These are phyloP conservation scores for Notholithocarpus densiflorus DNA, from an alignment of 306 rosid species.

Conservation along the genomic window DNA sequence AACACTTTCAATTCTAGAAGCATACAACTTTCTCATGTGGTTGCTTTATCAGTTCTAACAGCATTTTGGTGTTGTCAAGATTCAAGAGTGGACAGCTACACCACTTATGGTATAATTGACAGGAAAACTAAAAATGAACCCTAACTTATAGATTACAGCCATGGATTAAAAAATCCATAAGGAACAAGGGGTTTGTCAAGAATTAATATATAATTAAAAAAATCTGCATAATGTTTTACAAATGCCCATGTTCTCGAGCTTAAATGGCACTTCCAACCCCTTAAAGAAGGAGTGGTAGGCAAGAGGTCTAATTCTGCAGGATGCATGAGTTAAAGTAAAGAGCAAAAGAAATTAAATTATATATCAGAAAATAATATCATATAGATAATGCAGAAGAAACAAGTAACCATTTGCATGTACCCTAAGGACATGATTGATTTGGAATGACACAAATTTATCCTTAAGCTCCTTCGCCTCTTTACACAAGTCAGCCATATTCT, in stretches of 20 bases:
- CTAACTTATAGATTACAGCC: too few species aligned
- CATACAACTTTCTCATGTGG: not conserved
- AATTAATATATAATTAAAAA: too few species aligned
- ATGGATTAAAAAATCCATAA: too few species aligned
- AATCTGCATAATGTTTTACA: too few species aligned
- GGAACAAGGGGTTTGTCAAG: too few species aligned
- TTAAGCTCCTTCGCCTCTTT: conserved; percentile 53
- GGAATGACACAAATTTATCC: conserved; percentile 57
- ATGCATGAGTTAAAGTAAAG: too few species aligned
- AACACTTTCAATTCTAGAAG: not conserved
- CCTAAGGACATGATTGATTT: conserved; percentile 67
- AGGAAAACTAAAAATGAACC: too few species aligned
- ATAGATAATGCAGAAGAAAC: conserved; percentile 1
- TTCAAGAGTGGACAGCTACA: not conserved
- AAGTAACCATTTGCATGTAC: conserved; percentile 34
- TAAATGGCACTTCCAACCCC: too few species aligned
- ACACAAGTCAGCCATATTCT: conserved; percentile 62
- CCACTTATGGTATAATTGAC: too few species aligned
- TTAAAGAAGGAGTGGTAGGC: too few species aligned
- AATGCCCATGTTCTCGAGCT: too few species aligned
- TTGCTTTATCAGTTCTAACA: not conserved
- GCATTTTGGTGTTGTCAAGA: not conserved
- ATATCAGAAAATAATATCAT: not conserved
- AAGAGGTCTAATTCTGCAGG: too few species aligned
- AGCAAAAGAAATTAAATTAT: not conserved